Evolutionary conservation across 2,329 filamentous ascomycete genomes (phyloP).

Genomic region (Fusarium hostae): DNA sequence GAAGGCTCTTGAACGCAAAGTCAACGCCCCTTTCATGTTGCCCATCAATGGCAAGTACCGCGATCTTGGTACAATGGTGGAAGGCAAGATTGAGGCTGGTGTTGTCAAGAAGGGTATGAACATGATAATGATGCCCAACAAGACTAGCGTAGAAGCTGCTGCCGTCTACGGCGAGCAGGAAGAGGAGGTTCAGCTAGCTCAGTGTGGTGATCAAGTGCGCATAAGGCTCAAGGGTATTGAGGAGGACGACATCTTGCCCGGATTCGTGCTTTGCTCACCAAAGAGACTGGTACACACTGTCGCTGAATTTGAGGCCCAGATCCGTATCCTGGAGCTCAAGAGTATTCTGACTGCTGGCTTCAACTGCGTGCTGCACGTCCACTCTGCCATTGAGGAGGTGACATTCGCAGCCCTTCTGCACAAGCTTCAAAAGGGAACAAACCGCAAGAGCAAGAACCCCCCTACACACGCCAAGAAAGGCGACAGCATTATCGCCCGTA

Average conservation of each 20-base stretch:
- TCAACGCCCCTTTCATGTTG: conserved; percentile 99
- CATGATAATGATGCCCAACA: conserved; percentile 96
- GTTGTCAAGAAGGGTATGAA: conserved; percentile 89
- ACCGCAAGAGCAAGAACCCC: conserved; percentile 90
- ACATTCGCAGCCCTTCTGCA: conserved; percentile 90
- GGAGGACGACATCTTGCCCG: conserved; percentile 95
- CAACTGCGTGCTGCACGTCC: conserved; percentile 97
- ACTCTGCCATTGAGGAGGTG: conserved; percentile 97
- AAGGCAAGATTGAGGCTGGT: conserved; percentile 96
- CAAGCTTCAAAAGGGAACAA: conserved; percentile 94
- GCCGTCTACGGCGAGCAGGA: conserved; percentile 96
- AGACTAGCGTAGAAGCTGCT: conserved; percentile 80
- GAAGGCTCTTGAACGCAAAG: conserved; percentile 91
- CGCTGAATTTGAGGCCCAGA: conserved; percentile 91
- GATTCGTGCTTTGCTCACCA: conserved; percentile 95
- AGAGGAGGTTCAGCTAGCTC: conserved; percentile 84
- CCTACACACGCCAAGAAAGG: conserved; percentile 89
- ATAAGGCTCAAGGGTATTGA: conserved; percentile 93
- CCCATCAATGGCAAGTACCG: conserved; percentile 94
- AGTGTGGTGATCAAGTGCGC: conserved; percentile 94
- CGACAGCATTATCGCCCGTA: conserved; percentile 87
- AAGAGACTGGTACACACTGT: conserved; percentile 95
- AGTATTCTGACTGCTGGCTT: conserved; percentile 93
- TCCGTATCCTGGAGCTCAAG: conserved; percentile 93
- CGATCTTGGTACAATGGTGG: conserved; percentile 96